Conservation (phyloP, 495 filamentous ascomycete genomes). For the Opeltia flavorubescens region DNA sequence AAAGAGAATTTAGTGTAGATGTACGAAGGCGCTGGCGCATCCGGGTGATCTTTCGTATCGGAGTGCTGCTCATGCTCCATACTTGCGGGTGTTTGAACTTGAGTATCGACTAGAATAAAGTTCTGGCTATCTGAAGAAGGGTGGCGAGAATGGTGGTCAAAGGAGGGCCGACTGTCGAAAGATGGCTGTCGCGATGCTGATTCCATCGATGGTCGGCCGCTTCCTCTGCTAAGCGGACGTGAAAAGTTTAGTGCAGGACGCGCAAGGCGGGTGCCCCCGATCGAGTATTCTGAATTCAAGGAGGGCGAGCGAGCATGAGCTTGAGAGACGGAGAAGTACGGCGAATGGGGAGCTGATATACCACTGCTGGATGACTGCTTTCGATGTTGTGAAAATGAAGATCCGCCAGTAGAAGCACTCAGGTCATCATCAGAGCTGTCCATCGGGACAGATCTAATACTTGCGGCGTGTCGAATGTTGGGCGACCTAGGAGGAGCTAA, state of each 20-base stretch:
- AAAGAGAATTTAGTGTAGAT: constrained; percentile 72
- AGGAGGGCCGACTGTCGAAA: constrained; percentile 25
- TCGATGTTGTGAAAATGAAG: constrained; percentile 36
- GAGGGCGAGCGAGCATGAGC: constrained; percentile 61
- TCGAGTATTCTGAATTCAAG: constrained; percentile 60
- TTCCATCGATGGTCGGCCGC: constrained; percentile 46
- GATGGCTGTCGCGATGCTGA: constrained; percentile 31
- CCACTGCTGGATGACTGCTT: constrained; percentile 56
- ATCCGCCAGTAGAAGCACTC: constrained; percentile 37
- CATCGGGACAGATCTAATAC: constrained; percentile 37
- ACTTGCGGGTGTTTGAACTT: constrained; percentile 47
- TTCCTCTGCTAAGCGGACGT: constrained; percentile 68
- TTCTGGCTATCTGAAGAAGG: constrained; percentile 23
- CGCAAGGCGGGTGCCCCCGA: constrained; percentile 43
- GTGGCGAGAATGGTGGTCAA: constrained; percentile 22
- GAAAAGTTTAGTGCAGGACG: constrained; percentile 87
- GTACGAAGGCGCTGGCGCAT: constrained; percentile 52
- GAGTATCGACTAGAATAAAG: constrained; percentile 39
- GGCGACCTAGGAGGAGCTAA: constrained; percentile 46
- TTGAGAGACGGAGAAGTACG: constrained; percentile 43
- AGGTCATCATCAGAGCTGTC: constrained; percentile 56
- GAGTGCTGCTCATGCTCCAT: constrained; percentile 45
- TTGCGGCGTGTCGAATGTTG: constrained; percentile 37
- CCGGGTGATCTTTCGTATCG: constrained; percentile 25
- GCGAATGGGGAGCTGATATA: constrained; percentile 45